A percentile compares a stretch with the other conserved stretches of the same genome.
Conservation (phyloP, 495 filamentous ascomycete species). For the Penicillium flavigenum region DNA sequence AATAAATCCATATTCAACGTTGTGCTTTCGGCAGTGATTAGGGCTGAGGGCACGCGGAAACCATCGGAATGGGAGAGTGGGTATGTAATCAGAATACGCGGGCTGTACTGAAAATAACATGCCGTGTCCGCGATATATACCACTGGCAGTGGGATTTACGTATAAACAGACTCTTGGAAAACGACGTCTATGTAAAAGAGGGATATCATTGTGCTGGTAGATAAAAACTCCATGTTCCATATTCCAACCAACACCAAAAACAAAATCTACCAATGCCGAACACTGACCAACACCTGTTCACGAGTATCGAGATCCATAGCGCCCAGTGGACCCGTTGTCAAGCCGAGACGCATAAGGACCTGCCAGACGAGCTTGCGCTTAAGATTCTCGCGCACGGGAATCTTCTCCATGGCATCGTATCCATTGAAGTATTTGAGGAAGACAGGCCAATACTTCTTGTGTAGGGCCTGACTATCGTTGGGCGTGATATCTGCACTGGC, state of each 20-base stretch:
- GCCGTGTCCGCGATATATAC: conserved; percentile 5
- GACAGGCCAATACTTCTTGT: conserved; percentile 51
- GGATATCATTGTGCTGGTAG: conserved; percentile 6
- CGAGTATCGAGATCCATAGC: conserved; percentile 34
- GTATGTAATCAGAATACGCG: conserved; percentile 29
- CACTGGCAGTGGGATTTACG: not conserved
- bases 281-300: conserved; percentile 44
- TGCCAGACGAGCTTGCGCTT: conserved; percentile 80
- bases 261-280: conserved; percentile 44
- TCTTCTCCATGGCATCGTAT: conserved; percentile 79
- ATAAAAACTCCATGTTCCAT: conserved; percentile 4
- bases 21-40: conserved; percentile 28
- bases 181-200: not conserved
- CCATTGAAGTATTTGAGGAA: conserved; percentile 85
- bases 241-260: not conserved
- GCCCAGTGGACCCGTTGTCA: conserved; percentile 33
- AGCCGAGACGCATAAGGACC: conserved; percentile 48
- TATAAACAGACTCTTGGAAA: not conserved
- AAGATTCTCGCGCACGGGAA: conserved; percentile 74
- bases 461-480: conserved; percentile 51
- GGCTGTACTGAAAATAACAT: conserved; percentile 10
- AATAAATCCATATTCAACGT: not conserved
- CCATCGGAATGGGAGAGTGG: conserved; percentile 27
- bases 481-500: conserved; percentile 27
- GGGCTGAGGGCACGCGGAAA: conserved; percentile 36